phyloP scores from a whole-genome alignment of 441 rosid genomes.

The Populus hybrid region DNA sequence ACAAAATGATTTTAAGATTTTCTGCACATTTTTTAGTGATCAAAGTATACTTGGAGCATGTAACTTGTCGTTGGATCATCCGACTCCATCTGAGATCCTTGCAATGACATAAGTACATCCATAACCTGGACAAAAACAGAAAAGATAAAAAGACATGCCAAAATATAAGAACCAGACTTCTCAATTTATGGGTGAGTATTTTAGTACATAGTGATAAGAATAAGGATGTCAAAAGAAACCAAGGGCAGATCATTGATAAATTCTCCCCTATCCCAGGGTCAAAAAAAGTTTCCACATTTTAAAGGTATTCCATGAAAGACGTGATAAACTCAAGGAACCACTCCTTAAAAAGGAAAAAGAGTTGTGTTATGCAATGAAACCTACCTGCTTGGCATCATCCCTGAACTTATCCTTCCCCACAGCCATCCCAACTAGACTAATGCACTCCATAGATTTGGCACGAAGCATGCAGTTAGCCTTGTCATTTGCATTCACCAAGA shows the following conservation, averaged over 20 bases:
- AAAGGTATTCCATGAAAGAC: neutral
- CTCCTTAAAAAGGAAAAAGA: neutral
- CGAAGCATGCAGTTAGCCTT: conserved; percentile 98
- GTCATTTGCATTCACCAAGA: conserved; percentile 94
- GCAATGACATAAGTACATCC: conserved; percentile 99
- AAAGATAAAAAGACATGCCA: neutral
- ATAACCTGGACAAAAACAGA: conserved; percentile 61
- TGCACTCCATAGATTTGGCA: conserved; percentile 99
- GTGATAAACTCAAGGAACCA: neutral
- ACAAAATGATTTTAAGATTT: conserved; percentile 5
- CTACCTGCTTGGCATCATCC: conserved; percentile 97
- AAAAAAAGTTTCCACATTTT: neutral
- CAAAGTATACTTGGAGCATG: conserved; percentile 81
- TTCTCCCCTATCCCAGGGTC: neutral
- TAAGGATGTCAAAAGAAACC: neutral
- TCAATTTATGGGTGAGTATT: neutral
- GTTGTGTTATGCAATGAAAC: conserved; percentile 9
- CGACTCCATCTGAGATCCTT: conserved; percentile 95
- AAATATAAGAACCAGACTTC: neutral
- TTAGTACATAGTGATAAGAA: neutral
- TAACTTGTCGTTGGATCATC: conserved; percentile 99
- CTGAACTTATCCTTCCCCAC: conserved; percentile 98
- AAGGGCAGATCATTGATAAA: neutral
- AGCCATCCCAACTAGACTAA: conserved; percentile 99
- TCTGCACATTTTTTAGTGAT: neutral